Evolutionary conservation across 768 basidiomycete genomes (phyloP), one percentile per base, ranked within the genome.

Genomic region (Kwoniella shandongensis): DNA sequence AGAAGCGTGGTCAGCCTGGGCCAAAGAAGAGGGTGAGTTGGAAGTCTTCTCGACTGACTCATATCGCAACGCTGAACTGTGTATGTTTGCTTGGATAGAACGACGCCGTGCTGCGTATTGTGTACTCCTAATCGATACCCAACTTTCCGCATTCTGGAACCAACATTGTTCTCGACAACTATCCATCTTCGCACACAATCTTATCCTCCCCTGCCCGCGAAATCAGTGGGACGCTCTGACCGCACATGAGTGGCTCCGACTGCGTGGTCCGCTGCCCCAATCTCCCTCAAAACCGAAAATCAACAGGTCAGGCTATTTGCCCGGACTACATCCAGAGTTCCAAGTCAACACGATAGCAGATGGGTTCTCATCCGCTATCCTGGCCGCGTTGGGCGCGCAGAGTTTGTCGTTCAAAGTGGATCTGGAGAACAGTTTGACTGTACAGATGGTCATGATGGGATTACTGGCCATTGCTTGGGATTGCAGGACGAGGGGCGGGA

Each of bases 271-370:
- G 42, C 29, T 32, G 39, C 11, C 36, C 56, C 5, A 27, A 23
- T n/a, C 54, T 13, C 17, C 40, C 44, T 20, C 42, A 6, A 54
- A 35, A 10, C 23, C 40, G 7, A 47, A 57, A 51, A 46, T 12
- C 22, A 38, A 53, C 13, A 46, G 42, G 26, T 45, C 58, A 22
- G 47, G 56, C 0, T 71, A 55, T 48, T 29, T 71, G 10, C 69
- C 69, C 3, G 66, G 66, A 13, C 49, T 71, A 8, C 61, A 71
- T 45, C 69, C 69, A 1, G 69, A 71, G 35, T 71, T 71, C 54
- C 32, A 51, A 17, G 66, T 71, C 2, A 51, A 49, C 15, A 40
- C 42, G 1, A 52, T 67, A 1, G 29, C 58, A 5, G 69, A 71
- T 12, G 69, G 69, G 10, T 71, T 59, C 42, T 56, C 61, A 10